phyloP scores from a whole-genome alignment of 768 basidiomycete genomes.

The Piloderma croceum region DNA sequence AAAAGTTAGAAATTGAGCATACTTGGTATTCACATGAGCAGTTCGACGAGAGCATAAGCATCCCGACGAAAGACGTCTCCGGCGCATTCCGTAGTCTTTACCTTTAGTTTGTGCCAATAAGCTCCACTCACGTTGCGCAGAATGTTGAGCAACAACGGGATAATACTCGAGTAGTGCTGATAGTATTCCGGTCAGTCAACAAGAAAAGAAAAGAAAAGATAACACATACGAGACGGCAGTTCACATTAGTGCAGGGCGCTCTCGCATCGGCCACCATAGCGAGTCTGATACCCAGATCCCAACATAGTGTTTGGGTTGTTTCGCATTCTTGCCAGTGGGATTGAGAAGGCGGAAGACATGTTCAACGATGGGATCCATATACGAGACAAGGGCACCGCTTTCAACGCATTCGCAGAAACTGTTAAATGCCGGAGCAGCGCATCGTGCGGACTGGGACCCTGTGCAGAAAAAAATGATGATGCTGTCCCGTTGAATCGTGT shows the following conservation, averaged over 20 bases:
- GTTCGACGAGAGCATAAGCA: constrained; percentile 61
- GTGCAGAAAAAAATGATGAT: constrained; percentile 22
- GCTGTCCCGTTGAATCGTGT: constrained; percentile 58
- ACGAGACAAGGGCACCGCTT: constrained; percentile 64
- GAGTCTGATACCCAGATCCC: constrained; percentile 83
- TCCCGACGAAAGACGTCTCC: constrained; percentile 76
- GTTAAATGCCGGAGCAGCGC: constrained; percentile 80
- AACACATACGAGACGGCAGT: constrained; percentile 11
- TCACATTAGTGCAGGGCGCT: constrained; percentile 65
- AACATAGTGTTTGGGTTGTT: constrained; percentile 53
- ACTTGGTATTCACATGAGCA: constrained; percentile 78
- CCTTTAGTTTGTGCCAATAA: constrained; percentile 62
- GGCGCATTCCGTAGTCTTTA: constrained; percentile 90
- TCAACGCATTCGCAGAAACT: constrained; percentile 89
- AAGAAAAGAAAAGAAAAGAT: constrained; percentile 6
- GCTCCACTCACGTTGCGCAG: constrained; percentile 64
- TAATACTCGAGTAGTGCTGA: constrained; percentile 71
- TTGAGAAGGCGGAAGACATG: constrained; percentile 48
- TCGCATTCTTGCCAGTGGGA: constrained; percentile 41
- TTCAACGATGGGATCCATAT: constrained; percentile 64
- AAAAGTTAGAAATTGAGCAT: constrained; percentile 13
- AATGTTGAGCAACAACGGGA: constrained; percentile 76
- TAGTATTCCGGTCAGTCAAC: too few species aligned
- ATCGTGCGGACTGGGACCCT: constrained; percentile 88
- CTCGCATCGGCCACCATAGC: constrained; percentile 89